phyloP scores from a whole-genome alignment of 768 basidiomycete genomes.

The Phylloporus scabripes region DNA sequence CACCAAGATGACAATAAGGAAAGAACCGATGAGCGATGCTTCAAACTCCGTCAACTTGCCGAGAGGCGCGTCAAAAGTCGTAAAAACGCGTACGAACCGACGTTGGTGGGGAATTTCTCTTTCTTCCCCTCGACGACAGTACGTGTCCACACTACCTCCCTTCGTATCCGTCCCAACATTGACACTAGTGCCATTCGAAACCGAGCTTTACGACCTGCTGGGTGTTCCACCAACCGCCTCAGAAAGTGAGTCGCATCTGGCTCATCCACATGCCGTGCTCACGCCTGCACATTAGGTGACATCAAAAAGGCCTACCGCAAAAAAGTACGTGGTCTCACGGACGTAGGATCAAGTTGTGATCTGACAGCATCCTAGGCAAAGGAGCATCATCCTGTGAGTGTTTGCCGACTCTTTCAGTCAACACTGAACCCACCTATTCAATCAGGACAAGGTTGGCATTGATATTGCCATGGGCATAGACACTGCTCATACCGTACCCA shows the following conservation, averaged over 20 bases:
- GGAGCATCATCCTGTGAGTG: slow-evolving; percentile 77
- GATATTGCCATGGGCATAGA: background rate
- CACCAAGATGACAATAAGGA: slow-evolving; percentile 6
- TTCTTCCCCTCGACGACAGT: slow-evolving; percentile 19
- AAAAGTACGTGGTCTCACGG: slow-evolving; percentile 52
- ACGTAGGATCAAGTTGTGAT: slow-evolving; percentile 1
- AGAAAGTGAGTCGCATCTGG: slow-evolving; percentile 48
- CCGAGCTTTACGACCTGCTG: slow-evolving; percentile 81
- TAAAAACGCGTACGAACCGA: slow-evolving; percentile 22
- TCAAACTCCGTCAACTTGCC: slow-evolving; percentile 32
- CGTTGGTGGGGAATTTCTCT: background rate
- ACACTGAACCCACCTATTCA: slow-evolving; percentile 1
- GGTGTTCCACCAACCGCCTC: slow-evolving; percentile 65
- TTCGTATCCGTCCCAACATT: background rate
- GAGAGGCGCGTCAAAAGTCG: slow-evolving; percentile 20
- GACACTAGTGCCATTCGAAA: slow-evolving; percentile 61
- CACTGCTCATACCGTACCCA: background rate
- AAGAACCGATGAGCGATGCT: slow-evolving; percentile 2
- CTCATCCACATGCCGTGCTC: slow-evolving; percentile 4
- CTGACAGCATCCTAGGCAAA: slow-evolving; percentile 55
- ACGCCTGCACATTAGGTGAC: slow-evolving; percentile 46
- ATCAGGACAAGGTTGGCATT: slow-evolving; percentile 60
- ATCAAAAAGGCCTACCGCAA: slow-evolving; percentile 93
- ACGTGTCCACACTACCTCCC: slow-evolving; percentile 15
- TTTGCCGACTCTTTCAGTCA: background rate